A percentile compares a stretch with the other conserved stretches of the same genome.
phyloP scores from a whole-genome alignment of 257 asterid species.

The Handroanthus guayacan region DNA sequence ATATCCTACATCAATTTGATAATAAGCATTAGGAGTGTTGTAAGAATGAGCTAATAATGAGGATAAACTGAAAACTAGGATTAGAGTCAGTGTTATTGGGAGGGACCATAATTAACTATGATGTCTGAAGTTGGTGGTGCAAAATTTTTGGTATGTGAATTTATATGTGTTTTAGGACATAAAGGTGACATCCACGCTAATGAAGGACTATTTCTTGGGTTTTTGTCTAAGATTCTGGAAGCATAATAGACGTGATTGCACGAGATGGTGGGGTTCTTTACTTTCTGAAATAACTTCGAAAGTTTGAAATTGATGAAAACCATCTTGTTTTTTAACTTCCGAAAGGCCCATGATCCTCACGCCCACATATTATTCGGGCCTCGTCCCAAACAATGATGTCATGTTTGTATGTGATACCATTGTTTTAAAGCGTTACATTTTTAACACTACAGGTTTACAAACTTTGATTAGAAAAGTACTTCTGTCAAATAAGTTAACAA shows the following conservation, averaged over 20 bases:
- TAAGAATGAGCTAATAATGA: constrained; percentile 36
- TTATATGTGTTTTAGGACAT: constrained; percentile 36
- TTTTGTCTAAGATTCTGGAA: constrained; percentile 36
- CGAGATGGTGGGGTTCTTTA: constrained; percentile 46
- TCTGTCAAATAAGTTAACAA: too few relatives aligned
- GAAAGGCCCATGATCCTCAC: too few relatives aligned
- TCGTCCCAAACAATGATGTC: too few relatives aligned
- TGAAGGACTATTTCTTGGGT: constrained; percentile 42
- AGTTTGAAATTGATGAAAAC: not conserved
- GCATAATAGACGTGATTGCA: constrained; percentile 62
- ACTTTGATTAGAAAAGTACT: too few relatives aligned
- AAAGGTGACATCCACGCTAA: constrained; percentile 63
- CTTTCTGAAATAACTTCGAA: constrained; percentile 30
- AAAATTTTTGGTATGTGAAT: constrained; percentile 10
- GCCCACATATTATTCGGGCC: too few relatives aligned
- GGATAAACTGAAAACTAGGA: constrained; percentile 38
- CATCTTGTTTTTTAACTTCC: too few relatives aligned
- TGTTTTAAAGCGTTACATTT: too few relatives aligned
- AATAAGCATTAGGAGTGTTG: constrained; percentile 20
- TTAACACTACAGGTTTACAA: too few relatives aligned
- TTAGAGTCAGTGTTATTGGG: constrained; percentile 40
- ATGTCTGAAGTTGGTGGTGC: constrained; percentile 24
- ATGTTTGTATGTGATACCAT: too few relatives aligned
- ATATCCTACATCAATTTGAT: not conserved
- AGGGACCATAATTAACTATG: constrained; percentile 46